A percentile compares a stretch with the other conserved stretches of the same genome.
Evolutionary conservation across 305 asterid species (phyloP).

Genomic region (Fraxinus ornus): DNA sequence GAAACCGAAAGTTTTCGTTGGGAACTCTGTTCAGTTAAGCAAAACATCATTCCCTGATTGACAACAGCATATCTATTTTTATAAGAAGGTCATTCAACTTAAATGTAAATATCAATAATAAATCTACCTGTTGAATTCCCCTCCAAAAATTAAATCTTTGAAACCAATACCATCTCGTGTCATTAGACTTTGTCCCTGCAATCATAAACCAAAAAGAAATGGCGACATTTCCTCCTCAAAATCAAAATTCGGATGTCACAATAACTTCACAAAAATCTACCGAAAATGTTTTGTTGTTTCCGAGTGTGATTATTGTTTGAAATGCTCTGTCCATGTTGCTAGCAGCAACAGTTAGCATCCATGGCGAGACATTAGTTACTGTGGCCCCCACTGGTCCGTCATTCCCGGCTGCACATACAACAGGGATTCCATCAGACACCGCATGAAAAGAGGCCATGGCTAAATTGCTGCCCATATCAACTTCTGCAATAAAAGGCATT

Average conservation of each 20-base stretch:
- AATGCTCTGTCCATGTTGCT: constrained; percentile 14
- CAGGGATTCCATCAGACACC: constrained; percentile 13
- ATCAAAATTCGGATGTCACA: background rate
- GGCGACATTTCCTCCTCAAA: background rate
- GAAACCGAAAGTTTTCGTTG: background rate
- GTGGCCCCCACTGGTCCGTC: background rate
- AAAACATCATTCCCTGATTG: background rate
- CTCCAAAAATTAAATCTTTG: background rate
- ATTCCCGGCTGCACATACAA: constrained; percentile 9
- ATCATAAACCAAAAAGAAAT: background rate
- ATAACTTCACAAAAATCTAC: background rate
- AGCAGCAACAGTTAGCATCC: constrained; percentile 23
- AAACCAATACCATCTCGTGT: constrained; percentile 2
- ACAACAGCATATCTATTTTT: background rate
- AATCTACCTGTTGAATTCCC: background rate
- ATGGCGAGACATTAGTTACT: background rate
- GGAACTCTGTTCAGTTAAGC: background rate
- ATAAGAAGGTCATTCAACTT: background rate
- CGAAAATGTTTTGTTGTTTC: constrained; percentile 13
- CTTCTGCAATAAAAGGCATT: background rate
- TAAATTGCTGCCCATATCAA: background rate
- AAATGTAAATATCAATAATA: background rate
- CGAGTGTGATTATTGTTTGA: constrained; percentile 5
- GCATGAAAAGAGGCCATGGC: constrained; percentile 19
- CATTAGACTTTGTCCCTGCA: constrained; percentile 10